phyloP scores from a whole-genome alignment of 2,329 filamentous ascomycete species.

The Verruconis gallopava region DNA sequence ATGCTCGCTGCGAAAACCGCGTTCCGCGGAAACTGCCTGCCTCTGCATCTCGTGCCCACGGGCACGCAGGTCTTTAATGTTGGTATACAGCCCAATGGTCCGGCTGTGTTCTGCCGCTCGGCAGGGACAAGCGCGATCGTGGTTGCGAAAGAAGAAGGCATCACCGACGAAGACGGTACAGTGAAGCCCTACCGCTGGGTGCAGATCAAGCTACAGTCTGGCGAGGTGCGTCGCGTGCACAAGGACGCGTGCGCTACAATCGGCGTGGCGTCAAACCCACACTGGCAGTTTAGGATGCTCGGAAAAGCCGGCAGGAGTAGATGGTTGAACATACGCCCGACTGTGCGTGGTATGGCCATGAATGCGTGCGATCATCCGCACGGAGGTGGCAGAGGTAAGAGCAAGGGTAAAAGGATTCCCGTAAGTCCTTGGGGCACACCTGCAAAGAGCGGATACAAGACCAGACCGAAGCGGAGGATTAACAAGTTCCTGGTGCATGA shows the following conservation, averaged over 20 bases:
- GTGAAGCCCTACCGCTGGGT: constrained; percentile 57
- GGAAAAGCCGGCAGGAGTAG: constrained; percentile 90
- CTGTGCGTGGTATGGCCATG: constrained; percentile 96
- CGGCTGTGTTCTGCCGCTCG: constrained; percentile 85
- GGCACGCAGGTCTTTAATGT: constrained; percentile 90
- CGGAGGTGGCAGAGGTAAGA: constrained; percentile 97
- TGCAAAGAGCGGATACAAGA: constrained; percentile 87
- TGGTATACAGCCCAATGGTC: constrained; percentile 56
- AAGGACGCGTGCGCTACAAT: constrained; percentile 91
- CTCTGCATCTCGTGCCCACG: constrained; percentile 87
- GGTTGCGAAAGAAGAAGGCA: constrained; percentile 61
- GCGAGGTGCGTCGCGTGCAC: constrained; percentile 79
- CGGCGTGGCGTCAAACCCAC: constrained; percentile 83
- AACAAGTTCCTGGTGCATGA: constrained; percentile 86
- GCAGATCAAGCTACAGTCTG: constrained; percentile 77
- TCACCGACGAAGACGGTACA: constrained; percentile 42
- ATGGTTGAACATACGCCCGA: constrained; percentile 89
- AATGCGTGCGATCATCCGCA: constrained; percentile 97
- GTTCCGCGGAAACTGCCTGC: constrained; percentile 87
- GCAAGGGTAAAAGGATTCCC: constrained; percentile 92
- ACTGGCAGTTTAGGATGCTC: constrained; percentile 79
- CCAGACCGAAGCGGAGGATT: constrained; percentile 71
- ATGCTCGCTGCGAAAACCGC: constrained; percentile 90
- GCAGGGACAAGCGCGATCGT: constrained; percentile 87
- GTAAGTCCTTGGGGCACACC: constrained; percentile 94